Evolutionary conservation across 495 filamentous ascomycete genomes (phyloP).

Genomic region (Tuber calosporum): DNA sequence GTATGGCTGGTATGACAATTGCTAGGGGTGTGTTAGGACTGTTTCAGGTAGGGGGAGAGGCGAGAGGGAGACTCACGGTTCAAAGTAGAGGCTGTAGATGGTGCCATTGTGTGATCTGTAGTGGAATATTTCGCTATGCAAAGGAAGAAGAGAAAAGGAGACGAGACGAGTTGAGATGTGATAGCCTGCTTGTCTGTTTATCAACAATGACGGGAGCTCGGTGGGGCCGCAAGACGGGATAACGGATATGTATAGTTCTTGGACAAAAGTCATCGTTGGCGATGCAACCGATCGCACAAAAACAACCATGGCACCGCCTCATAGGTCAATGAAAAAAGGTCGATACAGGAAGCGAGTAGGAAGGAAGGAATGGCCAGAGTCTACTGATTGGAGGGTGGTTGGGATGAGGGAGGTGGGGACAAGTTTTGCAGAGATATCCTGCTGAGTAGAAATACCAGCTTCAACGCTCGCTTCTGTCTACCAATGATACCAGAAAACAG

Average conservation of each 20-base stretch:
- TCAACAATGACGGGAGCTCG: not conserved
- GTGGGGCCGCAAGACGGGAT: not conserved
- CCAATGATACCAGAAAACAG: no score
- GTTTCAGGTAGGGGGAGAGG: not conserved
- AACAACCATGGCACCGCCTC: no score
- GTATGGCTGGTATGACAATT: constrained; percentile 23
- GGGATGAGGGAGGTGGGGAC: no score
- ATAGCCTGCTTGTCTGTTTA: not conserved
- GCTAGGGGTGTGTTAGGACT: constrained; percentile 17
- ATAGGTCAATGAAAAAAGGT: no score
- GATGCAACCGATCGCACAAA: no score
- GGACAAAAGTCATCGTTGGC: no score
- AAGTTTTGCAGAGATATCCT: not conserved
- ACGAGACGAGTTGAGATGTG: not conserved
- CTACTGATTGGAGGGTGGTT: no score
- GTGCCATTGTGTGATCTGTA: constrained; percentile 11
- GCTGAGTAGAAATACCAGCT: no score
- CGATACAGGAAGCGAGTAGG: no score
- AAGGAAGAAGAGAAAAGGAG: not conserved
- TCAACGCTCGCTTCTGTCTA: no score
- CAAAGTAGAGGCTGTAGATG: constrained; percentile 21
- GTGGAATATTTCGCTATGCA: not conserved
- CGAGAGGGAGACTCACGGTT: constrained; percentile 10
- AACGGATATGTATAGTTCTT: not conserved
- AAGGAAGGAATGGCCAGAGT: no score